Percentiles rank a stretch among this genome's conserved stretches.
Conservation (phyloP, 2,329 filamentous ascomycete species). For the Beauveria bassiana region DNA sequence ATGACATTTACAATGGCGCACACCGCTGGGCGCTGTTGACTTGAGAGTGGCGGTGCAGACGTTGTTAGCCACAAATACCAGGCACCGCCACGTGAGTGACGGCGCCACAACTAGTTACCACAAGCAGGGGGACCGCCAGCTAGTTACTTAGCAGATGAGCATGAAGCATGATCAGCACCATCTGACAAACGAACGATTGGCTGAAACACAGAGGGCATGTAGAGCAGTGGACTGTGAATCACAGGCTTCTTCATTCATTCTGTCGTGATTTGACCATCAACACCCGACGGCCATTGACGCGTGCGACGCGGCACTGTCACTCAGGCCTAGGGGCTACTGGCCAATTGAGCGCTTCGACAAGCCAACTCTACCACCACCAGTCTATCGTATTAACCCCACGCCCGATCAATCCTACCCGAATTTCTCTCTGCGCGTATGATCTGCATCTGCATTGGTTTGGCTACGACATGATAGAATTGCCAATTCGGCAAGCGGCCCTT, state of each 20-base stretch:
- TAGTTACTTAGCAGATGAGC: background rate
- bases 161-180: background rate
- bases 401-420: background rate
- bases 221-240: background rate
- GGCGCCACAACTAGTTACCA: background rate
- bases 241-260: background rate
- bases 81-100: background rate
- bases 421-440: background rate
- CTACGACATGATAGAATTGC: background rate
- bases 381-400: background rate
- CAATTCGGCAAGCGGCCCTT: slow-evolving; percentile 1
- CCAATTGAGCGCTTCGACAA: background rate
- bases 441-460: background rate
- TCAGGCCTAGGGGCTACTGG: background rate
- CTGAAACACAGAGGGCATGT: background rate
- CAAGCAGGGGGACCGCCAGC: background rate
- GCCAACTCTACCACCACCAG: background rate
- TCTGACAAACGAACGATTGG: background rate
- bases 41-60: too few relatives aligned
- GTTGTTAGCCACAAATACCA: background rate
- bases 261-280: background rate
- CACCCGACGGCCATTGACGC: background rate
- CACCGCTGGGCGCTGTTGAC: too few relatives aligned
- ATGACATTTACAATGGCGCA: too few relatives aligned
- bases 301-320: background rate